Base-by-base conservation (phyloP, 768 basidiomycete genomes). In the Lentinula raphanica region DNA sequence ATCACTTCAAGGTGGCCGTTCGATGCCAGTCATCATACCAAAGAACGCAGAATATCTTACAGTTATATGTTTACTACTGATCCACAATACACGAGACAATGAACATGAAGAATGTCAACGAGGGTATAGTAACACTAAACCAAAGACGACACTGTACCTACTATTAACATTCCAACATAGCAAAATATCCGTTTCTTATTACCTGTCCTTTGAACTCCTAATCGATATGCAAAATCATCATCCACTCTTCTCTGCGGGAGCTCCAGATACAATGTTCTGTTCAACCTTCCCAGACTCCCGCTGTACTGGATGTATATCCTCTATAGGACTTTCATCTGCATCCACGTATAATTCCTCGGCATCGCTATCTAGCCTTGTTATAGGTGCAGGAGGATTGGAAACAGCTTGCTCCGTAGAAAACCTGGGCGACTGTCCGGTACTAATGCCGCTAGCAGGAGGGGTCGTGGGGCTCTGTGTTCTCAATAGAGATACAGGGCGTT, bases 401-500 rank as follows among this genome's bases (percentile, higher is more conserved):
- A 62, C 44, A 59, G 50, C 4, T 61, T 45, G 17, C 49, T 44
- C 42, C 12, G 28, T 15, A 19, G 49, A 49, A 9, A 7, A 21
- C 19, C 42, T 44, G 19, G 21, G 19, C 23, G 42, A 23, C 12
- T 44, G 42, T 9, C 42, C 21, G 42, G 42, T 17, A 21, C n/a
- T n/a, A n/a, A 21, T 55, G 54, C 64, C 62, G 60, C 63, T 58
- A 53, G 36, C 36, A 3, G 51, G 51, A 21, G 51, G 27, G 11
- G 11, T 38, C 7, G 66, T 49, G 21, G 65, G 61, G 13, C 70
- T 58, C 28, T 65, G 67, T 9, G 72, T 66, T 45, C 71, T 75
- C 19, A 77, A 66, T 32, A 87, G 75, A 7, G 87, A 84, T 13
- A 91, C 88, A 5, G 88, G 87, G 0, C 85, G 81, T 70, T 88